These are phyloP conservation scores for Haematococcus sp. DNA, from an alignment of 139 green algal genomes.

Conservation along the genomic window DNA sequence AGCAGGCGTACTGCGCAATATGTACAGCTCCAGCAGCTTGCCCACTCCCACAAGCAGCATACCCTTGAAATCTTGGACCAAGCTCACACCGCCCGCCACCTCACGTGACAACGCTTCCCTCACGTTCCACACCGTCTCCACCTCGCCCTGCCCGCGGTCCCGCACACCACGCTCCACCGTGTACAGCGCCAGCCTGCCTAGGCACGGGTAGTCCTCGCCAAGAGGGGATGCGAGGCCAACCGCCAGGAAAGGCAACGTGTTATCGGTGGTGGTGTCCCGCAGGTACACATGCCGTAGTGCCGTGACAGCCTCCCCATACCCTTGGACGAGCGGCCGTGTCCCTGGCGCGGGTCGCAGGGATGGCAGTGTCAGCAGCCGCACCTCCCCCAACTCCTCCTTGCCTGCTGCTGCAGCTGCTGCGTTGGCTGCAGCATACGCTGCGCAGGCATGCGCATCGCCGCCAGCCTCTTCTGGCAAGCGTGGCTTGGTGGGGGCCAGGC, in stretches of 20 bases:
- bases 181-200: slow-evolving; percentile 79
- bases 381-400: slow-evolving; percentile 44
- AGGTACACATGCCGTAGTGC: slow-evolving; percentile 51
- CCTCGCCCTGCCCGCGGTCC: slow-evolving; percentile 12
- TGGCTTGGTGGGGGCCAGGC: slow-evolving; percentile 21
- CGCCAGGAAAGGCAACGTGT: slow-evolving; percentile 31
- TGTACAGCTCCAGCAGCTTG: slow-evolving; percentile 61
- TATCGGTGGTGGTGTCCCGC: slow-evolving; percentile 36
- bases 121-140: neutral
- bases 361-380: slow-evolving; percentile 38
- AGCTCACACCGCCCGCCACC: slow-evolving; percentile 12
- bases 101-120: slow-evolving; percentile 16
- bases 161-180: slow-evolving; percentile 19
- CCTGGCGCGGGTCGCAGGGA: neutral
- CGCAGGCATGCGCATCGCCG: slow-evolving; percentile 47
- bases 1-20: slow-evolving; percentile 9
- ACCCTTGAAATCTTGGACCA: slow-evolving; percentile 31
- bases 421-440: slow-evolving; percentile 51
- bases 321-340: slow-evolving; percentile 13
- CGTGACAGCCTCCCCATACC: slow-evolving; percentile 60
- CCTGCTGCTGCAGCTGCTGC: slow-evolving; percentile 27
- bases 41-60: slow-evolving; percentile 64
- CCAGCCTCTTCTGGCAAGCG: slow-evolving; percentile 62
- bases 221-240: slow-evolving; percentile 27
- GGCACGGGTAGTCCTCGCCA: slow-evolving; percentile 84